These are phyloP conservation scores for Kalanchoe fedtschenkoi DNA, from an alignment of 164 flowering plant species.

Conservation along the genomic window DNA sequence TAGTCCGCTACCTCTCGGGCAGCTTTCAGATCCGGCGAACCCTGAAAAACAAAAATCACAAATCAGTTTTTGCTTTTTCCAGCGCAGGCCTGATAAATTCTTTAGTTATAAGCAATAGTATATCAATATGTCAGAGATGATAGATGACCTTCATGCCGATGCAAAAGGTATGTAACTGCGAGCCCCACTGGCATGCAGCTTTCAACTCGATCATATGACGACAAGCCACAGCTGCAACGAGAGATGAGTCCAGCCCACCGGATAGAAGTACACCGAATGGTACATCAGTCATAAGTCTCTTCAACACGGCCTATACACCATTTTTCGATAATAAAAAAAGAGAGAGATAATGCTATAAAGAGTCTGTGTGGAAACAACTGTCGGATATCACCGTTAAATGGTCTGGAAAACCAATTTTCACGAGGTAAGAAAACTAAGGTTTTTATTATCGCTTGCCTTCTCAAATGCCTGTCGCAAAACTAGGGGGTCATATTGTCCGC, in stretches of 20 bases:
- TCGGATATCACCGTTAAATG: neutral
- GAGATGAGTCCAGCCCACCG: conserved; percentile 95
- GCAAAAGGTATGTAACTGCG: conserved; percentile 84
- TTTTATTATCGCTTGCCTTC: conserved; percentile 35
- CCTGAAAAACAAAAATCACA: conserved; percentile 28
- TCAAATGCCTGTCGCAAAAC: conserved; percentile 69
- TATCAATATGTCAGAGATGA: neutral
- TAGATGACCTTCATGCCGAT: conserved; percentile 68
- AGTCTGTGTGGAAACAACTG: neutral
- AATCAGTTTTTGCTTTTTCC: neutral
- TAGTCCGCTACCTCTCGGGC: conserved; percentile 90
- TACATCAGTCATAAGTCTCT: conserved; percentile 96
- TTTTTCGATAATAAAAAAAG: no score
- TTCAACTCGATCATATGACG: conserved; percentile 60
- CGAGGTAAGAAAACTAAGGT: neutral
- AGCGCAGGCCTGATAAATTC: no score
- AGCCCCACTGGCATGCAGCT: conserved; percentile 86
- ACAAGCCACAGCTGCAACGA: conserved; percentile 90
- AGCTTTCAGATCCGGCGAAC: conserved; percentile 90
- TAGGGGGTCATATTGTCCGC: conserved; percentile 67
- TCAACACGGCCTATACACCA: conserved; percentile 63
- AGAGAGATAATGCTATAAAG: neutral
- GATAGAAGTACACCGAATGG: conserved; percentile 97
- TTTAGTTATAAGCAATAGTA: no score
- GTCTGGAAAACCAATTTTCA: neutral